Conservation (phyloP, 805 yeast species). For the Spathaspora boniae region DNA sequence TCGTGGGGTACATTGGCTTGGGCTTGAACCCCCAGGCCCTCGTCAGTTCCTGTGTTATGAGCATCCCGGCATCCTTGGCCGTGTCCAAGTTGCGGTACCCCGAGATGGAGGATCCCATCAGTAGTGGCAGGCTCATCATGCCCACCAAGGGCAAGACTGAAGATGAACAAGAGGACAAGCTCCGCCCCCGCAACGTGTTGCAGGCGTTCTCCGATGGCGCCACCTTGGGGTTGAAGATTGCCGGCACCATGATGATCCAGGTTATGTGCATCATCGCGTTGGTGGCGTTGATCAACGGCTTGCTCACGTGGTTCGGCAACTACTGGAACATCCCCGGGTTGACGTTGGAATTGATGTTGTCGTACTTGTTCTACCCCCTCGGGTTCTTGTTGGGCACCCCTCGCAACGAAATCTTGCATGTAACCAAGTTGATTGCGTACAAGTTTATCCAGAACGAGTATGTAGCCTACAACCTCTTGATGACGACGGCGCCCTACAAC, state of each 20-base stretch:
- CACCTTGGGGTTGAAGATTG: slow-evolving; percentile 52
- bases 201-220: slow-evolving; percentile 62
- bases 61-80: slow-evolving; percentile 62
- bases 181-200: slow-evolving; percentile 39
- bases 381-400: slow-evolving; percentile 58
- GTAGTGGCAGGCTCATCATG: slow-evolving; percentile 46
- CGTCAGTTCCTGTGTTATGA: slow-evolving; percentile 67
- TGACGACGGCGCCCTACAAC: slow-evolving; percentile 41
- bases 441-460: slow-evolving; percentile 63
- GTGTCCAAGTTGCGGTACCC: slow-evolving; percentile 58
- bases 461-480: slow-evolving; percentile 47
- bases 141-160: slow-evolving; percentile 37
- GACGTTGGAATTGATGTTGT: slow-evolving; percentile 52
- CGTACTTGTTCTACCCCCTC: slow-evolving; percentile 58
- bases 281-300: slow-evolving; percentile 53
- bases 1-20: slow-evolving; percentile 59
- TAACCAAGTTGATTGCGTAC: slow-evolving; percentile 50
- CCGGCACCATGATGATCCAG: slow-evolving; percentile 54
- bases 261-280: slow-evolving; percentile 59
- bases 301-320: slow-evolving; percentile 58
- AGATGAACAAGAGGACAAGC: slow-evolving; percentile 24
- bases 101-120: slow-evolving; percentile 53
- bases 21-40: slow-evolving; percentile 62
- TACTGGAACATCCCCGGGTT: slow-evolving; percentile 57
- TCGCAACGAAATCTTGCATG: slow-evolving; percentile 45